These are phyloP conservation scores for Metschnikowia santaceciliae DNA, from an alignment of 805 yeast species.

Conservation along the genomic window DNA sequence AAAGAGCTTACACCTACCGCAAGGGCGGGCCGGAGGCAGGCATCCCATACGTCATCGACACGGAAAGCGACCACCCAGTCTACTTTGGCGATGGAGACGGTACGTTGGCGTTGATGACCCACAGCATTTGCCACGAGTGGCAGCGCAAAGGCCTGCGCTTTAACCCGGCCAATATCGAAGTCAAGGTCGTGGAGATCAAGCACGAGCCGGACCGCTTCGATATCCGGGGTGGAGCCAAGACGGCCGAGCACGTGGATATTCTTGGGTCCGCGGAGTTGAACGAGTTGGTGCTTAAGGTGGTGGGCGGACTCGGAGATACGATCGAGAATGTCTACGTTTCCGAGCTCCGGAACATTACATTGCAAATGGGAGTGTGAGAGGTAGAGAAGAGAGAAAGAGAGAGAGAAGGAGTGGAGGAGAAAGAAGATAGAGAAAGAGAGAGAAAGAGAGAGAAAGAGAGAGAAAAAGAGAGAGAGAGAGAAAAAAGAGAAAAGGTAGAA, in stretches of 20 bases:
- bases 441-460: no score
- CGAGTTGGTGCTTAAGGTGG: slow-evolving; percentile 78
- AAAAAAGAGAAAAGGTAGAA: no score
- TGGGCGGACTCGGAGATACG: slow-evolving; percentile 69
- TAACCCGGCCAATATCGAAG: slow-evolving; percentile 74
- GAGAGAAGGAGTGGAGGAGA: no score
- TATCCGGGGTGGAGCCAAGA: slow-evolving; percentile 94
- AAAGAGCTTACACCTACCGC: slow-evolving; percentile 82
- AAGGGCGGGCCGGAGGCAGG: slow-evolving; percentile 51
- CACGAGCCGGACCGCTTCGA: slow-evolving; percentile 94
- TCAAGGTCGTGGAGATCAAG: slow-evolving; percentile 82
- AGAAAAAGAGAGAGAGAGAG: no score
- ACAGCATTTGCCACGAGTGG: slow-evolving; percentile 91
- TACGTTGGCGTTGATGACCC: slow-evolving; percentile 83
- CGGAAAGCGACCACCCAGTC: slow-evolving; percentile 61
- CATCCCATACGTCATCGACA: slow-evolving; percentile 69
- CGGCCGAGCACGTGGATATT: slow-evolving; percentile 97
- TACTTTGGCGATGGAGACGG: slow-evolving; percentile 93
- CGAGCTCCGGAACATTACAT: slow-evolving; percentile 58
- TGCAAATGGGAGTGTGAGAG: slow-evolving; percentile 43
- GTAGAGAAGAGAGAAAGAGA: no score
- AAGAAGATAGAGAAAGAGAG: background rate
- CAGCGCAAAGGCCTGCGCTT: slow-evolving; percentile 56
- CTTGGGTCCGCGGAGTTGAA: slow-evolving; percentile 90
- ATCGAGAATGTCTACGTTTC: slow-evolving; percentile 62